Evolutionary conservation across 1,139 yeast species (phyloP), one percentile per base, ranked within the genome.

Genomic region (Oligophagozyma castellii): DNA sequence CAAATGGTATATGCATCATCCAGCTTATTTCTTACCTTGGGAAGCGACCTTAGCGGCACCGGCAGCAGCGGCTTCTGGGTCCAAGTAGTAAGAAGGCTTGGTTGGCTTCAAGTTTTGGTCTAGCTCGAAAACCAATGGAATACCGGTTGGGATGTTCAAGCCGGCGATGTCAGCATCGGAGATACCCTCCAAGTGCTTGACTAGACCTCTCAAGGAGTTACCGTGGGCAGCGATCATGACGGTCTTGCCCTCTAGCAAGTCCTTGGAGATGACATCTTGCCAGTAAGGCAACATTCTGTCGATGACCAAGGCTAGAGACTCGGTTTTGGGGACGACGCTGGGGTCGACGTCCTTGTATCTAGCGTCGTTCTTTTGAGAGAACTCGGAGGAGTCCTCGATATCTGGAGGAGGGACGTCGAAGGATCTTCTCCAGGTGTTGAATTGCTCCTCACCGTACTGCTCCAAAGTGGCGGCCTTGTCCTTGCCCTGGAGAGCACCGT

Each of bases 41-140:
- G 83, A 83, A 51, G 96, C 96, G 48, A 86, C 96, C 37, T 95
- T 95, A 53, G 95, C 95, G 44, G 96, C 96, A 70, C 96, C 96
- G 36, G 95, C 95, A 43, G 84, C 95, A 56, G 96, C 96, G 55
- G 95, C 96, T 67, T 83, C 95, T 51, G 96, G 96, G 66, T 86
- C 96, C 65, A 86, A 77, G 75, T 86, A 86, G 71, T 84, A 81
- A 48, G 93, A 77, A 44, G 86, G 81, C 74, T 84, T 84, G 56
- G 76, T 67, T 63, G 95, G 95, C 64, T 73, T 73, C 65, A 86
- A 77, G 53, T 69, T 56, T 37, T 70, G 78, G 59, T 86, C 95
- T 56, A 89, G 76, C 67, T 86, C 96, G 66, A 81, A 89, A 40
- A 89, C 95, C 65, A 89, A 75, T 57, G 98, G 98, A 46, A 86